These are phyloP conservation scores for Coprinellus micaceus DNA, from an alignment of 768 basidiomycete genomes.

Conservation along the genomic window DNA sequence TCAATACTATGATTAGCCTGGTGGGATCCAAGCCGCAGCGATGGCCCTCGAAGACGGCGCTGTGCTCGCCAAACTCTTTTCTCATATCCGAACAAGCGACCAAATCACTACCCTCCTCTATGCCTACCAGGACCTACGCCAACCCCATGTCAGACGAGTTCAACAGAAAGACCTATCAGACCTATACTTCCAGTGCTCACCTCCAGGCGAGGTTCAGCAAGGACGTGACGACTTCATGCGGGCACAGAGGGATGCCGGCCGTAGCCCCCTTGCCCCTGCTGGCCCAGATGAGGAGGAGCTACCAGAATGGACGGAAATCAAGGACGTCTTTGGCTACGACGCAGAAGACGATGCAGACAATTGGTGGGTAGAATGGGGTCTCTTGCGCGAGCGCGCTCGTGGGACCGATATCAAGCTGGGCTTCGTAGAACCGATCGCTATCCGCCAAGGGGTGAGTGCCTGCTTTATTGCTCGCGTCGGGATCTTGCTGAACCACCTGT, in stretches of 20 bases:
- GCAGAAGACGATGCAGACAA: slow-evolving; percentile 58
- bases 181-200: slow-evolving; percentile 42
- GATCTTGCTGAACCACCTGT: not conserved
- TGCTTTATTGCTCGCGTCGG: not conserved
- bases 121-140: slow-evolving; percentile 55
- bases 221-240: slow-evolving; percentile 40
- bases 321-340: slow-evolving; percentile 49
- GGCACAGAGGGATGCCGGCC: slow-evolving; percentile 25
- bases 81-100: slow-evolving; percentile 43
- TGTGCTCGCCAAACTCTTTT: slow-evolving; percentile 57
- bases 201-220: slow-evolving; percentile 37
- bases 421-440: slow-evolving; percentile 5
- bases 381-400: slow-evolving; percentile 36
- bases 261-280: slow-evolving; percentile 17
- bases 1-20: slow-evolving; percentile 32
- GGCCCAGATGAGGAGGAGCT: slow-evolving; percentile 19
- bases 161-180: slow-evolving; percentile 41
- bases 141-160: slow-evolving; percentile 41
- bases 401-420: slow-evolving; percentile 14
- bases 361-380: slow-evolving; percentile 57
- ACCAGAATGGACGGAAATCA: slow-evolving; percentile 44
- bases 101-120: slow-evolving; percentile 50
- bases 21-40: slow-evolving; percentile 44
- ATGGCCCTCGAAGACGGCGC: slow-evolving; percentile 63
- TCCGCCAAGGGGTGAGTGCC: slow-evolving; percentile 3